phyloP scores from a whole-genome alignment of 495 filamentous ascomycete genomes.

The Astrocystis sublimbata region DNA sequence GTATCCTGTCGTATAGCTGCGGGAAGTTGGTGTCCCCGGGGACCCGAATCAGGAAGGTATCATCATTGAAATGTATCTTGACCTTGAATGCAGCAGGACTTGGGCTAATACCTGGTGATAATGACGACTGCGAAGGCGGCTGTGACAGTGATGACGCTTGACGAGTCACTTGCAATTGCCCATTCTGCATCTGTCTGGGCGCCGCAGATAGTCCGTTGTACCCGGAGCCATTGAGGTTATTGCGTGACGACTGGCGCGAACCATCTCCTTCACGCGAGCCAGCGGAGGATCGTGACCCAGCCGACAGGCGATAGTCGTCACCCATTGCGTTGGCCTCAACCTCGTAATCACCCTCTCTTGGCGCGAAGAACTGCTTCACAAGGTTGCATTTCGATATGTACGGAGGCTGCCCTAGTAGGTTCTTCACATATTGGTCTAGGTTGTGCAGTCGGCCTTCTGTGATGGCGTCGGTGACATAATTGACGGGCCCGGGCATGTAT shows the following conservation, averaged over 20 bases:
- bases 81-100: conserved; percentile 68
- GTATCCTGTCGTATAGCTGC: conserved; percentile 78
- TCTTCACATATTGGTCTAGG: conserved; percentile 92
- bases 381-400: conserved; percentile 81
- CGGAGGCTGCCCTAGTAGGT: conserved; percentile 75
- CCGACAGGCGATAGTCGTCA: conserved; percentile 70
- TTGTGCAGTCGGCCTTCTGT: conserved; percentile 89
- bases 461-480: conserved; percentile 95
- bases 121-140: conserved; percentile 60
- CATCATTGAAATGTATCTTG: conserved; percentile 89
- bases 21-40: conserved; percentile 75
- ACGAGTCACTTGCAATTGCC: conserved; percentile 62
- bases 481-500: conserved; percentile 99
- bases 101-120: conserved; percentile 49
- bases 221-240: conserved; percentile 63
- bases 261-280: conserved; percentile 55
- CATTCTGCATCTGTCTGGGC: conserved; percentile 60
- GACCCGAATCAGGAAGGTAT: conserved; percentile 87
- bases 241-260: conserved; percentile 74
- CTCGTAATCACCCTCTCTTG: conserved; percentile 88
- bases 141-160: conserved; percentile 75
- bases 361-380: conserved; percentile 87
- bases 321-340: conserved; percentile 68
- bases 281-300: conserved; percentile 69
- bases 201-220: conserved; percentile 58